phyloP scores from a whole-genome alignment of 352 stramenopile species.

The Globisporangium parvum region DNA sequence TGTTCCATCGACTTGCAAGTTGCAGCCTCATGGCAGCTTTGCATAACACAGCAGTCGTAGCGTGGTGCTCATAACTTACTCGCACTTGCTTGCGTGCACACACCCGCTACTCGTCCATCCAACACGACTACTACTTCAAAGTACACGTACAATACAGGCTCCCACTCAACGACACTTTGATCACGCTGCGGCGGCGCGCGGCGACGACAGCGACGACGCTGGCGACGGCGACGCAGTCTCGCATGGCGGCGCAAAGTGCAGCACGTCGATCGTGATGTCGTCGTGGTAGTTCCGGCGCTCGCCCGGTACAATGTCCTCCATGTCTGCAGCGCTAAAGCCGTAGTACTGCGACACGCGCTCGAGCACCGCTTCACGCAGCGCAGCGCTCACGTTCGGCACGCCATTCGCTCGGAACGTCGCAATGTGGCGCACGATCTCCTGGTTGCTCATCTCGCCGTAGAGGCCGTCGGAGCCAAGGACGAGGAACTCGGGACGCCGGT shows the following conservation, averaged over 20 bases:
- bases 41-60: too few relatives aligned
- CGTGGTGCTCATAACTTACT: too few relatives aligned
- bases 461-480: conserved; percentile 58
- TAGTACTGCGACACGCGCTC: conserved; percentile 54
- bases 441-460: conserved; percentile 55
- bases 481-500: conserved; percentile 52
- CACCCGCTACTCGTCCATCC: too few relatives aligned
- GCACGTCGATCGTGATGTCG: conserved; percentile 67
- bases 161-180: background rate
- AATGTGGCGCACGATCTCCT: conserved; percentile 54
- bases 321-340: conserved; percentile 32
- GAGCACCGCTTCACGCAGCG: conserved; percentile 38
- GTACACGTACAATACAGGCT: background rate
- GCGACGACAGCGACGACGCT: background rate
- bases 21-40: too few relatives aligned
- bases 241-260: conserved; percentile 44
- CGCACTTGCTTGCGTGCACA: too few relatives aligned
- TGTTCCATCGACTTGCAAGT: too few relatives aligned
- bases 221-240: conserved; percentile 2
- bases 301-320: conserved; percentile 48
- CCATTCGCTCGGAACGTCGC: conserved; percentile 37
- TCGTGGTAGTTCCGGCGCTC: conserved; percentile 65
- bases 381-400: conserved; percentile 46
- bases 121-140: background rate
- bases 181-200: conserved; percentile 16